Percentiles rank a stretch among this genome's conserved stretches.
Evolutionary conservation across 1,139 yeast species (phyloP).

Genomic region (Suhomyces choctaworum): DNA sequence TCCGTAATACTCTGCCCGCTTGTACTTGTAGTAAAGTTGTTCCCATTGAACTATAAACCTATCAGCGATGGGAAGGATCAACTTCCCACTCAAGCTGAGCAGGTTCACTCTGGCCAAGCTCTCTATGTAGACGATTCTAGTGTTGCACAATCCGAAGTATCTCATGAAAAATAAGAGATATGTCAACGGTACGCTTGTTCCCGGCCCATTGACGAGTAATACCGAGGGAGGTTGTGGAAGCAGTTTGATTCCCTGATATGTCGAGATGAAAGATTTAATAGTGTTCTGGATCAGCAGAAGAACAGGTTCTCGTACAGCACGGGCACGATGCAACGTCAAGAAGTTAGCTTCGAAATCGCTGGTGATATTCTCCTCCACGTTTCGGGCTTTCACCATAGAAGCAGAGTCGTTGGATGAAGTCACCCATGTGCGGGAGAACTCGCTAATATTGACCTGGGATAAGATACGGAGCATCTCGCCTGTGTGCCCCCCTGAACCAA

Average conservation of each 20-base stretch:
- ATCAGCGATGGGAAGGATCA: slow-evolving; percentile 69
- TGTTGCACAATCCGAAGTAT: slow-evolving; percentile 49
- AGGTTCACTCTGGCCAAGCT: slow-evolving; percentile 80
- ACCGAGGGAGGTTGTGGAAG: slow-evolving; percentile 44
- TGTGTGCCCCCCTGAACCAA: slow-evolving; percentile 93
- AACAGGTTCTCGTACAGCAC: slow-evolving; percentile 70
- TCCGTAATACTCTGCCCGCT: slow-evolving; percentile 75
- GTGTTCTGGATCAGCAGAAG: slow-evolving; percentile 56
- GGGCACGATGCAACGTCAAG: slow-evolving; percentile 63
- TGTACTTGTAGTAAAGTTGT: slow-evolving; percentile 52
- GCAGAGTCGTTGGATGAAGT: slow-evolving; percentile 59
- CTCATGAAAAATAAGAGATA: slow-evolving; percentile 58
- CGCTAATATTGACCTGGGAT: slow-evolving; percentile 29
- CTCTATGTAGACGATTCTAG: slow-evolving; percentile 78
- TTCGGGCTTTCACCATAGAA: slow-evolving; percentile 52
- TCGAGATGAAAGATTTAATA: slow-evolving; percentile 35
- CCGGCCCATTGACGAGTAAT: slow-evolving; percentile 88
- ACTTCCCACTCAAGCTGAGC: slow-evolving; percentile 74
- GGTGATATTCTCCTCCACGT: slow-evolving; percentile 34
- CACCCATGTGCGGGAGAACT: slow-evolving; percentile 44
- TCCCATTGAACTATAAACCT: slow-evolving; percentile 91
- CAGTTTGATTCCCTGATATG: slow-evolving; percentile 23
- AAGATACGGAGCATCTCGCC: slow-evolving; percentile 87
- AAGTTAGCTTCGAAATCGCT: slow-evolving; percentile 24
- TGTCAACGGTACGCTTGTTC: slow-evolving; percentile 81